Evolutionary conservation across 2,329 filamentous ascomycete species (phyloP).

Genomic region (Fusarium gaditjirri): DNA sequence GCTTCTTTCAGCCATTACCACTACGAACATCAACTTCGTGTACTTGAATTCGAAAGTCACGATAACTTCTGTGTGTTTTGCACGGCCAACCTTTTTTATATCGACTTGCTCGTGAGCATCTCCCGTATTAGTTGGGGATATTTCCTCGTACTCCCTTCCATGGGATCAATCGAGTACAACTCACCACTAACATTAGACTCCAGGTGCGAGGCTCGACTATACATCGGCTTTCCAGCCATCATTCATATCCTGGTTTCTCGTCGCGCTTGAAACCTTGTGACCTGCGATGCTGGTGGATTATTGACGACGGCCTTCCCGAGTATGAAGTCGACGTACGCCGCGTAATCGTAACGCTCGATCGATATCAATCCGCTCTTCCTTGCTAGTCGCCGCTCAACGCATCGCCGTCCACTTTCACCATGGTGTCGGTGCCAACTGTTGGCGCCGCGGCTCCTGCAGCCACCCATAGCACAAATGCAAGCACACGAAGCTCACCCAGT

Average conservation of each 20-base stretch:
- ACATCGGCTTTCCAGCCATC: neutral
- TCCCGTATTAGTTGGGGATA: constrained; percentile 43
- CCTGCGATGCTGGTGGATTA: constrained; percentile 43
- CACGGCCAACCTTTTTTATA: constrained; percentile 13
- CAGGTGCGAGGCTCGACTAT: constrained; percentile 9
- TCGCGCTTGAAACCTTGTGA: constrained; percentile 30
- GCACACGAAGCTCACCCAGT: constrained; percentile 64
- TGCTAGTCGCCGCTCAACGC: constrained; percentile 14
- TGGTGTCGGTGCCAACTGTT: constrained; percentile 55
- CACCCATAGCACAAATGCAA: constrained; percentile 58
- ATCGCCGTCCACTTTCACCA: constrained; percentile 39
- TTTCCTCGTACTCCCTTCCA: constrained; percentile 29
- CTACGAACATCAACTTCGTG: constrained; percentile 18
- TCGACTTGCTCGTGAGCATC: constrained; percentile 28
- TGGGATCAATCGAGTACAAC: constrained; percentile 13
- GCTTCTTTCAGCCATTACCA: constrained; percentile 23
- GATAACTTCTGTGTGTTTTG: constrained; percentile 2
- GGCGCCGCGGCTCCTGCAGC: constrained; percentile 51
- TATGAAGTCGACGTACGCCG: constrained; percentile 41
- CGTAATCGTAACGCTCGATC: constrained; percentile 35
- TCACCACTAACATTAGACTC: constrained; percentile 25
- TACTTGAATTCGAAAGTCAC: constrained; percentile 3
- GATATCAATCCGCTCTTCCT: constrained; percentile 23
- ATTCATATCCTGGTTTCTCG: constrained; percentile 12
- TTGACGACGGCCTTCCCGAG: constrained; percentile 42